These are phyloP conservation scores for Aspergillus fumigatiaffinis DNA, from an alignment of 2,329 filamentous ascomycete genomes.

Conservation along the genomic window DNA sequence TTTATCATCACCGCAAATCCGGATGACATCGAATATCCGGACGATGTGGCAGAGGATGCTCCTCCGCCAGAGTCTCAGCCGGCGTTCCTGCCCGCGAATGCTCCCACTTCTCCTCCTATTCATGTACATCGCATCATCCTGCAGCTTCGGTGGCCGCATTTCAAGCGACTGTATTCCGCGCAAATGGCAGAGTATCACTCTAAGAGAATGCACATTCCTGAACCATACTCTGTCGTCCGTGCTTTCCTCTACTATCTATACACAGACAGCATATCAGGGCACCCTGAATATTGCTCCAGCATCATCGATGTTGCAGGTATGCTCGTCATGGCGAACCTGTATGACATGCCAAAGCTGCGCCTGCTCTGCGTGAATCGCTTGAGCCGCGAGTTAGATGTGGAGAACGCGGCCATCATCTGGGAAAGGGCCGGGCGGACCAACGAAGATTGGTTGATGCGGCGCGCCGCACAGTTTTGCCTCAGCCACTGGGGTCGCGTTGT, in stretches of 20 bases:
- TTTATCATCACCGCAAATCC: conserved; percentile 85
- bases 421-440: conserved; percentile 85
- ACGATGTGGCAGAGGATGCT: conserved; percentile 48
- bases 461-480: conserved; percentile 83
- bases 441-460: conserved; percentile 89
- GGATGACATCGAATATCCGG: conserved; percentile 56
- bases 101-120: conserved; percentile 70
- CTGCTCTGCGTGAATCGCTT: conserved; percentile 87
- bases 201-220: conserved; percentile 95
- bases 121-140: conserved; percentile 94
- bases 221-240: conserved; percentile 89
- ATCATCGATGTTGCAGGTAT: conserved; percentile 87
- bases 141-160: conserved; percentile 94
- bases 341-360: conserved; percentile 91
- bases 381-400: conserved; percentile 85
- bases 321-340: conserved; percentile 96
- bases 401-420: conserved; percentile 94
- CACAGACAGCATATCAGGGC: conserved; percentile 76
- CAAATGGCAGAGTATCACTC: conserved; percentile 98
- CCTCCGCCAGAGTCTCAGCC: conserved; percentile 26
- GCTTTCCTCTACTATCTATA: conserved; percentile 96
- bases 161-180: conserved; percentile 82
- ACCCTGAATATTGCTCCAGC: conserved; percentile 56
- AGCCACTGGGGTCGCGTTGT: conserved; percentile 94
- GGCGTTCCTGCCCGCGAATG: conserved; percentile 32